Evolutionary conservation across 768 basidiomycete genomes (phyloP).

Genomic region (Phaeotremella skinneri): DNA sequence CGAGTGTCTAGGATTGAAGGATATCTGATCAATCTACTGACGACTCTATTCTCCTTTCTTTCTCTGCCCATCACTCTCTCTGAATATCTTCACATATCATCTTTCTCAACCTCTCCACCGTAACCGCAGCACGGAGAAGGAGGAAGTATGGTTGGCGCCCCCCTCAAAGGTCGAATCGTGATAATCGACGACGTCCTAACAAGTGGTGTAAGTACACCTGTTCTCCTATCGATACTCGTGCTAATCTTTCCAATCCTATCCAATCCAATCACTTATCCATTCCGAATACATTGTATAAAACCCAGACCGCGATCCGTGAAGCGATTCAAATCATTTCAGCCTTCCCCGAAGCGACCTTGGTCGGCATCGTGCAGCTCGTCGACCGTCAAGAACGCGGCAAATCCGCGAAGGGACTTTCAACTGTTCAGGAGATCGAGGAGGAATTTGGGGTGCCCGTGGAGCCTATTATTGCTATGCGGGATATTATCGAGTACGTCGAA

Average conservation of each 20-base stretch:
- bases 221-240: not conserved
- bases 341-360: constrained; percentile 66
- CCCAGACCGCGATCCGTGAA: constrained; percentile 77
- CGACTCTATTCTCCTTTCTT: not conserved
- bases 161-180: constrained; percentile 75
- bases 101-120: not conserved
- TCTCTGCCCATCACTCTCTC: not conserved
- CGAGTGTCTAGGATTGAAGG: not conserved
- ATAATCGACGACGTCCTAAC: constrained; percentile 98
- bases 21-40: not conserved
- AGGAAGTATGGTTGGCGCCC: constrained; percentile 80
- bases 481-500: constrained; percentile 79
- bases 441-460: constrained; percentile 70
- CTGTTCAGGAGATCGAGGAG: constrained; percentile 76
- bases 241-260: constrained; percentile 2
- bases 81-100: too few species aligned
- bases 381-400: constrained; percentile 83
- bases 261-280: not conserved
- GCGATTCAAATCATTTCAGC: constrained; percentile 70
- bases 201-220: constrained; percentile 34
- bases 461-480: constrained; percentile 78
- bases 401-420: constrained; percentile 62
- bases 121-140: constrained; percentile 78
- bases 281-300: too few species aligned
- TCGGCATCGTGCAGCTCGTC: constrained; percentile 81